Conservation (phyloP, 2,329 filamentous ascomycete genomes). For the Drechslerella dactyloides region DNA sequence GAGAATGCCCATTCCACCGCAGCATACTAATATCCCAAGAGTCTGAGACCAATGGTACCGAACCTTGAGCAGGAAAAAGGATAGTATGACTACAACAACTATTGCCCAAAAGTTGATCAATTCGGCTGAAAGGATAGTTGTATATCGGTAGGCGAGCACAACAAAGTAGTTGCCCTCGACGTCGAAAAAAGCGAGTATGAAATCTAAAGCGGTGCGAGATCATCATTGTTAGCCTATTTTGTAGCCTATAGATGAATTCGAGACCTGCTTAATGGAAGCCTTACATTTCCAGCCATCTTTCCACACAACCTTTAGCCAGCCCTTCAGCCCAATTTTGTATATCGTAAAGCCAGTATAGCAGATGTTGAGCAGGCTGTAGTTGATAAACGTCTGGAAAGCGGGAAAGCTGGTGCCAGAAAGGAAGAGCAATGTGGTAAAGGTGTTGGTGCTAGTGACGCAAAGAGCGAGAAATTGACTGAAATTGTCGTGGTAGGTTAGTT, state of each 20-base stretch:
- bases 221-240: neutral
- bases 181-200: conserved; percentile 89
- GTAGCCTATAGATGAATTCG: neutral
- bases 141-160: conserved; percentile 89
- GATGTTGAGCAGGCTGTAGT: conserved; percentile 81
- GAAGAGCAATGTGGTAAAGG: conserved; percentile 78
- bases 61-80: conserved; percentile 80
- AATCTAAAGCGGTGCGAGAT: conserved; percentile 62
- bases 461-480: conserved; percentile 79
- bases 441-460: conserved; percentile 91
- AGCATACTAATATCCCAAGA: conserved; percentile 83
- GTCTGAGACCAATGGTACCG: conserved; percentile 90
- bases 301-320: conserved; percentile 69
- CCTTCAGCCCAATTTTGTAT: conserved; percentile 76
- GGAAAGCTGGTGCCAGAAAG: conserved; percentile 77
- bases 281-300: conserved; percentile 84
- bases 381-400: conserved; percentile 94
- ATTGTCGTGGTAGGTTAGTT: conserved; percentile 7
- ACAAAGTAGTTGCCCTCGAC: conserved; percentile 98
- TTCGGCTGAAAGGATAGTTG: conserved; percentile 89
- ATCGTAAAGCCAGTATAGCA: conserved; percentile 83
- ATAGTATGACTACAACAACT: conserved; percentile 84
- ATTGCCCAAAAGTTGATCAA: conserved; percentile 99
- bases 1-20: conserved; percentile 71
- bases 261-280: conserved; percentile 7